Conservation (phyloP, 345 rosid genomes). For the Salix arbutifolia region DNA sequence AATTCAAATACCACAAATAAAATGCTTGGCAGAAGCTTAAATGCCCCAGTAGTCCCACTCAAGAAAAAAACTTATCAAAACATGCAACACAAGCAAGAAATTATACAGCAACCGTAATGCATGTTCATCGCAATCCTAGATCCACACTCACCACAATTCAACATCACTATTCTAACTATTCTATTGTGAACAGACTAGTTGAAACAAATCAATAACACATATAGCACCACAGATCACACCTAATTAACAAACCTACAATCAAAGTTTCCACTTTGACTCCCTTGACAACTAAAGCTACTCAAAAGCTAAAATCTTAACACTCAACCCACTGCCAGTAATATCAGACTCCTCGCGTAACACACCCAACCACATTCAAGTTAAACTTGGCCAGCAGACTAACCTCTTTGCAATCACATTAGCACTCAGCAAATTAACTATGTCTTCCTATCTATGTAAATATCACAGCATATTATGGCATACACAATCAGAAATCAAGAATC, state of each 20-base stretch:
- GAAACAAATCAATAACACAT: not conserved
- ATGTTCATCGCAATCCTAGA: not conserved
- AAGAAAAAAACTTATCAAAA: not conserved
- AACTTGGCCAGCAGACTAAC: not conserved
- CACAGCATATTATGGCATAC: not conserved
- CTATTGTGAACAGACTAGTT: not conserved
- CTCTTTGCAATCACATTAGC: not conserved
- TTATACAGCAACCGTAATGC: not conserved
- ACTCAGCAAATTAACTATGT: too few species aligned
- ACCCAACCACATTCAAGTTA: not conserved
- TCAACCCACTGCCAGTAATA: not conserved
- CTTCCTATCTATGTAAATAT: not conserved
- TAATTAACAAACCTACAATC: not conserved
- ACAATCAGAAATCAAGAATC: not conserved
- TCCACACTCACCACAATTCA: not conserved
- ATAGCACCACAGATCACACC: not conserved
- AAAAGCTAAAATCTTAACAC: not conserved
- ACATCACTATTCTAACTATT: not conserved
- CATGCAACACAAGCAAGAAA: not conserved
- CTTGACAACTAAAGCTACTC: not conserved
- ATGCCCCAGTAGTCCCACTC: not conserved
- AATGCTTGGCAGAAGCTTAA: not conserved
- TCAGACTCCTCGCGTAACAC: not conserved
- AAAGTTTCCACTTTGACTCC: not conserved
- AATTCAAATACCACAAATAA: not conserved